Conservation (phyloP, 2,329 filamentous ascomycete species). For the Sarocladium oryzae region DNA sequence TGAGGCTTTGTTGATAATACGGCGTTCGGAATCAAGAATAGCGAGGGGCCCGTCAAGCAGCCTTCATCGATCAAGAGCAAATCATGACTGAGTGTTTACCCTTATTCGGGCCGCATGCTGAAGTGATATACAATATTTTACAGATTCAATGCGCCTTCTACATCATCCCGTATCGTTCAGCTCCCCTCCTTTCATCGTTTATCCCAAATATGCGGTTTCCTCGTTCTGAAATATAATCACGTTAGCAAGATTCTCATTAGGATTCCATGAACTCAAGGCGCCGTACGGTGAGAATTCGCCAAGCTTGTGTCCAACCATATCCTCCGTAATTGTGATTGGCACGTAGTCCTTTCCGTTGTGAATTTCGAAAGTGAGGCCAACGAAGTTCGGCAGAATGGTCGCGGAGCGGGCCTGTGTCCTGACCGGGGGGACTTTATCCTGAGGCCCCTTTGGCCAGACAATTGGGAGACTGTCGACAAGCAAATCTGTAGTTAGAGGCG, state of each 20-base stretch:
- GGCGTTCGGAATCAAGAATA: background rate
- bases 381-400: constrained; percentile 87
- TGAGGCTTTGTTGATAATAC: background rate
- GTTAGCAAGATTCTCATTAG: background rate
- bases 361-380: constrained; percentile 81
- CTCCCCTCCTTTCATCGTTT: constrained; percentile 15
- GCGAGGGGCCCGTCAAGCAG: background rate
- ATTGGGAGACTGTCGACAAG: constrained; percentile 51
- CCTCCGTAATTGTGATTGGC: constrained; percentile 79
- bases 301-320: constrained; percentile 94
- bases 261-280: background rate
- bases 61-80: background rate
- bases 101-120: background rate
- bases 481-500: background rate
- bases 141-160: background rate
- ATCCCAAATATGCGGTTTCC: constrained; percentile 52
- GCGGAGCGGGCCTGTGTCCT: constrained; percentile 81
- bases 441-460: constrained; percentile 48
- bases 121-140: constrained; percentile 2
- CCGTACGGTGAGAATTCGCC: constrained; percentile 87
- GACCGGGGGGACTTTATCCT: constrained; percentile 64
- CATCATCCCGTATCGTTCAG: background rate
- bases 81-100: background rate
- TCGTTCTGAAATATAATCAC: constrained; percentile 35
- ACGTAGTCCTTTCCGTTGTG: constrained; percentile 87